Percentiles rank a stretch among this genome's conserved stretches.
Conservation (phyloP, 208 protist genomes). For the Acanthamoeba quina region DNA sequence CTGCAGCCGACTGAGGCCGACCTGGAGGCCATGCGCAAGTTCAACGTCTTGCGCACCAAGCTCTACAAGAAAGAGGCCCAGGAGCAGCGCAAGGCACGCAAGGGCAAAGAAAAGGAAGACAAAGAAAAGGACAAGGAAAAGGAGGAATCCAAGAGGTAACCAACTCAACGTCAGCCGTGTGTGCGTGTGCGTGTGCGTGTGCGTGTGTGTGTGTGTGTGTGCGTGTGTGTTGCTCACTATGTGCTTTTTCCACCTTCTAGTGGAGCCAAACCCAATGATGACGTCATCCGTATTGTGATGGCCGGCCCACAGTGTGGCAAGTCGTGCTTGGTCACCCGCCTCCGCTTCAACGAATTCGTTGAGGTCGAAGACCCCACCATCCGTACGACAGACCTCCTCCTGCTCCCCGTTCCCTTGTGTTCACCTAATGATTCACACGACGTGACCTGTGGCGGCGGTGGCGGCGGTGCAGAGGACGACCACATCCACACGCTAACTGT, state of each 20-base stretch:
- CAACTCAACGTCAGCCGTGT: neutral
- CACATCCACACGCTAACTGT: neutral
- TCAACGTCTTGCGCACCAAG: neutral
- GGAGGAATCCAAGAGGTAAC: neutral
- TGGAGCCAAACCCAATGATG: neutral
- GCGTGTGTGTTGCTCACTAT: too few species aligned
- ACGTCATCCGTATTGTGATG: constrained; percentile 12
- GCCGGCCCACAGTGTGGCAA: constrained; percentile 10
- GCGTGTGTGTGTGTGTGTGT: too few species aligned
- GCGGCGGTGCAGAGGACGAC: neutral
- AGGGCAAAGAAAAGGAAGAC: neutral
- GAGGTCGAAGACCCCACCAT: constrained; percentile 27
- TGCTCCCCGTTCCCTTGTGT: too few species aligned
- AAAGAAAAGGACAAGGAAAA: neutral
- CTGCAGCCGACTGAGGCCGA: neutral
- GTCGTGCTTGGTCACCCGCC: constrained; percentile 6
- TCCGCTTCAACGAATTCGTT: neutral
- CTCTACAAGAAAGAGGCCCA: constrained; percentile 38
- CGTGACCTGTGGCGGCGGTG: too few species aligned
- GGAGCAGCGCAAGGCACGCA: constrained; percentile 5
- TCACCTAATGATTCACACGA: neutral
- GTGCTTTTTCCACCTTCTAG: neutral
- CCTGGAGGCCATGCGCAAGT: constrained; percentile 10
- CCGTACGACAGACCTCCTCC: neutral
- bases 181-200: too few species aligned